Evolutionary conservation across 257 asterid species (phyloP).

Genomic region (Solanum sejunctum): DNA sequence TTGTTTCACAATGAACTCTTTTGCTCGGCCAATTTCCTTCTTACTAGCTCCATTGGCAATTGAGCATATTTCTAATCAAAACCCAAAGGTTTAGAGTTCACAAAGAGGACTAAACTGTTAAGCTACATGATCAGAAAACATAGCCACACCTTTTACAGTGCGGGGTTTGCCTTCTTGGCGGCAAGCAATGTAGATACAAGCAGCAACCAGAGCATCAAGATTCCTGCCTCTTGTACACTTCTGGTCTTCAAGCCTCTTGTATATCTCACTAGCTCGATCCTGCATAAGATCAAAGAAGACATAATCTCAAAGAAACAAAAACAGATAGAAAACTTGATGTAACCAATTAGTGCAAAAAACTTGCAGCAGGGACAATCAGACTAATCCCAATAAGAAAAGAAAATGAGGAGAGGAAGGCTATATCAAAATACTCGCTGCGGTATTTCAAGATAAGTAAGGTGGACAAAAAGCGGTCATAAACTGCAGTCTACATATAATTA

Average conservation of each 20-base stretch:
- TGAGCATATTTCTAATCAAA: conserved; percentile 72
- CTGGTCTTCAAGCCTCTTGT: conserved; percentile 80
- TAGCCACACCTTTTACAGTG: conserved; percentile 72
- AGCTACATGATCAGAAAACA: conserved; percentile 12
- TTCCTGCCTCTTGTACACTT: conserved; percentile 89
- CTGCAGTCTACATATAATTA: neutral
- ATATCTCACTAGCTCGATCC: conserved; percentile 89
- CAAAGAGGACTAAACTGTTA: conserved; percentile 9
- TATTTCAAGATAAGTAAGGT: too few species aligned
- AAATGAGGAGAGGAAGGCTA: neutral
- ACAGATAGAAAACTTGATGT: neutral
- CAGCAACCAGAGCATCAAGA: conserved; percentile 82
- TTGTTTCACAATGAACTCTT: conserved; percentile 82
- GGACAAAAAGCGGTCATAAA: neutral
- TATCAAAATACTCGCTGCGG: neutral
- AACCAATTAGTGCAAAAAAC: neutral
- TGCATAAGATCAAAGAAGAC: conserved; percentile 6
- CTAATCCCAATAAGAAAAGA: neutral
- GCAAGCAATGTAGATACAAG: conserved; percentile 86
- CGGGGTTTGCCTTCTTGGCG: conserved; percentile 89
- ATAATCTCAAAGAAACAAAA: neutral
- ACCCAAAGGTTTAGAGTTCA: conserved; percentile 35
- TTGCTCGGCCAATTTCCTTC: conserved; percentile 92
- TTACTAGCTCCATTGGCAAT: conserved; percentile 81
- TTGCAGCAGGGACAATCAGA: neutral